Evolutionary conservation across 1,139 yeast species (phyloP), one percentile per base, ranked within the genome.

Genomic region (Diutina rugosa): DNA sequence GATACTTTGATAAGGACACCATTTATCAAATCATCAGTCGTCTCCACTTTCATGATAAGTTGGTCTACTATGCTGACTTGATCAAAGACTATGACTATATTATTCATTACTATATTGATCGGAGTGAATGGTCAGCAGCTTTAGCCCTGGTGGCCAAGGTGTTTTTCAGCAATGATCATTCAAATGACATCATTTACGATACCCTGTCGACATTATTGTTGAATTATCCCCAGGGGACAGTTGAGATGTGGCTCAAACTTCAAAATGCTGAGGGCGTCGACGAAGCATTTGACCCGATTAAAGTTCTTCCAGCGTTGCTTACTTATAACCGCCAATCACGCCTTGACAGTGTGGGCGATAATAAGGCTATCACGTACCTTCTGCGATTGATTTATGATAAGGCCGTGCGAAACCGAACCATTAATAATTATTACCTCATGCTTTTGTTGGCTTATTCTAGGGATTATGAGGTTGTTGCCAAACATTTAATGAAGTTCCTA

Each of bases 181-280:
- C 32, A 1, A 49, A 49, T 10, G 74, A 75, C 1, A 67, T 81
- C 9, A 77, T 87, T 3, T 90, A 90, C 69, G 77, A 79, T 58
- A 82, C 82, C 59, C 77, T 97, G 0, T 82, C 87, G 0, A 82
- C 84, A 0, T 68, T 93, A 48, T 68, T 93, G 57, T 74, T 84
- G 5, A 87, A 89, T 63, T 70, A 80, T 9, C 93, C 99, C 0
- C 73, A 73, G 46, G 78, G 76, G 14, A 89, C 97, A 0, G 81
- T 88, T 1, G 87, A 86, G 52, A 77, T 88, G 0, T 93, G 97
- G 98, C 78, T 88, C 65, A 77, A 85, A 58, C 69, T 83, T 55
- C 53, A 49, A 32, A 47, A 30, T 29, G 60, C 64, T 21, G 68
- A 66, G 18, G 30, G 12, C 14, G 32, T 28, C 7, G 26, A 28